phyloP scores from a whole-genome alignment of 2,329 filamentous ascomycete genomes.

The Fusarium goolgardi region DNA sequence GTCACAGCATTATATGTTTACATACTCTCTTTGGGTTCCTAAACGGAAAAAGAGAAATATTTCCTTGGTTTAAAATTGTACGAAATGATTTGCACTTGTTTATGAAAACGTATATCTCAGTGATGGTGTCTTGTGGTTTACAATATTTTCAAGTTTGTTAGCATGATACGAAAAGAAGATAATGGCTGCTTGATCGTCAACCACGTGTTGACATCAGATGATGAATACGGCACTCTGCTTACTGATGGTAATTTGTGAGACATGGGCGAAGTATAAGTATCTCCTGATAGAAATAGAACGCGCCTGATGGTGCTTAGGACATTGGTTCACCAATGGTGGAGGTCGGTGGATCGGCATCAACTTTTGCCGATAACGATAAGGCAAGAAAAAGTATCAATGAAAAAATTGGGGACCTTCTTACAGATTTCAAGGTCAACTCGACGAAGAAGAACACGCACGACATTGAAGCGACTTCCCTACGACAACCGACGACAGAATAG shows the following conservation, averaged over 20 bases:
- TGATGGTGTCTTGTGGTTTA: neutral
- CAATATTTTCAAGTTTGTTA: neutral
- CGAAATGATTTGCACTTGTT: neutral
- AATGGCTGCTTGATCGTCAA: too few relatives aligned
- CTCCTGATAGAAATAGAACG: neutral
- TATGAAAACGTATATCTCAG: neutral
- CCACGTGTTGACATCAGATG: neutral
- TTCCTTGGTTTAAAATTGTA: conserved; percentile 29
- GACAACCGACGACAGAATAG: neutral
- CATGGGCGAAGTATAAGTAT: conserved; percentile 10
- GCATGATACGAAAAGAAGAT: neutral
- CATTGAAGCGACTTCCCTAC: conserved; percentile 5
- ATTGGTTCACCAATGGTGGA: conserved; percentile 8
- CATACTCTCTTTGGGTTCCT: conserved; percentile 40
- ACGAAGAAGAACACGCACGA: conserved; percentile 18
- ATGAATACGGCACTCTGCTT: neutral
- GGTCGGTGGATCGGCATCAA: conserved; percentile 41
- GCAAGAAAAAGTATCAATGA: conserved; percentile 32
- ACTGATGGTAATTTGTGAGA: neutral
- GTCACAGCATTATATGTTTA: conserved; percentile 35
- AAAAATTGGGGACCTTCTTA: conserved; percentile 36
- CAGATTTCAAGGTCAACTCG: conserved; percentile 23
- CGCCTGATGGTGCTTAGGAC: neutral
- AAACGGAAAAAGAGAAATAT: conserved; percentile 41
- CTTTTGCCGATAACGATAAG: conserved; percentile 41